Conservation (phyloP, 192 early-diverging fungal genomes). For the Entomortierella parvispora region DNA sequence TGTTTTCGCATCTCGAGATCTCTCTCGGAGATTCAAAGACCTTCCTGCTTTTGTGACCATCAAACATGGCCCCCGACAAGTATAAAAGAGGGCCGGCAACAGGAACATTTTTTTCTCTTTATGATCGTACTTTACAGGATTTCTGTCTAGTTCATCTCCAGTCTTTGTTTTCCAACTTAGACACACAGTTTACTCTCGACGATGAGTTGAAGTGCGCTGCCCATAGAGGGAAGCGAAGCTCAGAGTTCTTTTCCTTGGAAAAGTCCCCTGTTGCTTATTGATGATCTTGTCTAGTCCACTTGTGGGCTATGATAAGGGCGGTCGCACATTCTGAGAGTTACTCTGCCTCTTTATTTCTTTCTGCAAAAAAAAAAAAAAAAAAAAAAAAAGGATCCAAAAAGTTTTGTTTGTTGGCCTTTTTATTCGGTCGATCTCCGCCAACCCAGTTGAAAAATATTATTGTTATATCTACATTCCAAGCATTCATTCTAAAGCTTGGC, state of each 20-base stretch:
- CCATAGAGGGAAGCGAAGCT: conserved; percentile 53
- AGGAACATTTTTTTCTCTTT: conserved; percentile 11
- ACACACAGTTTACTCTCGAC: conserved; percentile 57
- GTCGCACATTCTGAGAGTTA: conserved; percentile 8
- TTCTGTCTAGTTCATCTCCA: conserved; percentile 56
- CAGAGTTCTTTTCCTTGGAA: not conserved
- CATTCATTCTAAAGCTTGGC: conserved; percentile 7
- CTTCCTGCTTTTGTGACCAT: too few species aligned
- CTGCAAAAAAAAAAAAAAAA: not conserved
- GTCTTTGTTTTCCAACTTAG: conserved; percentile 55
- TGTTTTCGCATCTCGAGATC: too few species aligned
- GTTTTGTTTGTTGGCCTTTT: too few species aligned
- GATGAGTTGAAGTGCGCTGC: conserved; percentile 55
- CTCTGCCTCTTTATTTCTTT: not conserved
- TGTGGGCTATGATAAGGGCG: conserved; percentile 2
- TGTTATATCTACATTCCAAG: too few species aligned
- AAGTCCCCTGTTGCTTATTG: not conserved
- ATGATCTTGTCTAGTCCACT: conserved; percentile 7
- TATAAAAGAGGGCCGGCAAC: too few species aligned
- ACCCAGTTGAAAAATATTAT: too few species aligned
- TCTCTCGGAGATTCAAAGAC: too few species aligned
- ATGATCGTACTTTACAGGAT: conserved; percentile 54
- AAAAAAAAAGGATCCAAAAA: not conserved
- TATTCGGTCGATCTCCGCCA: too few species aligned
- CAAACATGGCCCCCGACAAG: too few species aligned